Evolutionary conservation across 2,329 filamentous ascomycete species (phyloP).

Genomic region (Colletotrichum melonis): DNA sequence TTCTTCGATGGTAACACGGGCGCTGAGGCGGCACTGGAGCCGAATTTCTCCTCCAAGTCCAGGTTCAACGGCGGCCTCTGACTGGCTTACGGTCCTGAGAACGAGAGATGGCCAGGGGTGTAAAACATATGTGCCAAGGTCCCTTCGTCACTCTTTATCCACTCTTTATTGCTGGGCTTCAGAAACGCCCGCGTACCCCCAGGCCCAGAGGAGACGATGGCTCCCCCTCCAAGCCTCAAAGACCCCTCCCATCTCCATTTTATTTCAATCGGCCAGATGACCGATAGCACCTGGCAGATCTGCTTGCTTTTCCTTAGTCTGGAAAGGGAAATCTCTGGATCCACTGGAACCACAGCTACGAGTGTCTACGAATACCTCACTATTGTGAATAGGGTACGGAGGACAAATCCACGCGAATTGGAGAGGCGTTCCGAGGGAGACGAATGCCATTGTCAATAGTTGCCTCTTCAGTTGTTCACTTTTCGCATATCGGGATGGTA

Average conservation of each 20-base stretch:
- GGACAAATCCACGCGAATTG: neutral
- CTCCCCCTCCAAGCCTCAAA: constrained; percentile 23
- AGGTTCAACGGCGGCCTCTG: constrained; percentile 22
- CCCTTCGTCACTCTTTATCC: constrained; percentile 18
- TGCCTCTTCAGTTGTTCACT: neutral
- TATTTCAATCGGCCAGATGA: constrained; percentile 34
- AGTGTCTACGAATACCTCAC: too few species aligned
- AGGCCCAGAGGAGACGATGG: constrained; percentile 9
- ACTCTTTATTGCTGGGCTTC: constrained; percentile 15
- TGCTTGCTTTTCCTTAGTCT: constrained; percentile 27
- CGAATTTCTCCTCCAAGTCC: constrained; percentile 25
- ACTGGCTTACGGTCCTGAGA: constrained; percentile 23
- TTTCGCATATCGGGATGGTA: neutral
- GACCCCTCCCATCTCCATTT: constrained; percentile 30
- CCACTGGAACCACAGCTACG: neutral
- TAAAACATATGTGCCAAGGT: constrained; percentile 31
- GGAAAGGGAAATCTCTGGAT: constrained; percentile 12
- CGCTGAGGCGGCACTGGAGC: constrained; percentile 21
- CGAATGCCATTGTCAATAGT: constrained; percentile 1
- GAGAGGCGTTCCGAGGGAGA: neutral
- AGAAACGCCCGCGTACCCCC: constrained; percentile 11
- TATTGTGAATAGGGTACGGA: neutral
- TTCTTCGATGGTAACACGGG: constrained; percentile 2
- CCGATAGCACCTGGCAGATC: constrained; percentile 29
- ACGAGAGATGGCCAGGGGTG: constrained; percentile 22